Evolutionary conservation across 257 asterid genomes (phyloP), one percentile per base, ranked within the genome.

Genomic region (Osmanthus fragrans): DNA sequence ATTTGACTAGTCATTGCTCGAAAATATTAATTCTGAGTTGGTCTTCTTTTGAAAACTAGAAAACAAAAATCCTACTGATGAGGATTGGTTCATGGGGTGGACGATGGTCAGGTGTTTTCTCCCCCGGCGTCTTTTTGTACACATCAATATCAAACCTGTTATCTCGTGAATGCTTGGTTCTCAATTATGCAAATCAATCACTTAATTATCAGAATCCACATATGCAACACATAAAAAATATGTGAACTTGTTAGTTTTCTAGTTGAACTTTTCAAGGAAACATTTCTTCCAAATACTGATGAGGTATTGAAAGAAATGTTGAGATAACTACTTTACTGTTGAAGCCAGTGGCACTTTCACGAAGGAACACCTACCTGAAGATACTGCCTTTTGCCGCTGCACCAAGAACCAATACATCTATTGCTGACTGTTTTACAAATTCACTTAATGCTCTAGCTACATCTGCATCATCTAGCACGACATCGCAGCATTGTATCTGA

Each of bases 361-460:
- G 30, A 42, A 29, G 72, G 49, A n/a, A 80, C 27, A 18, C 70
- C 74, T 70, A 92, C 99, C 99, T 90, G 88, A 95, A 92, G 77
- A 95, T 72, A 77, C 90, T 78, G 47, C 92, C 90, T 92, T 85
- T 95, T 19, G 89, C 79, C 36, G 93, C 77, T 47, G 98, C 91
- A 51, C 99, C 99, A 73, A 95, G 91, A 79, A 91, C 91, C 85
- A 92, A 36, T 56, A 93, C 77, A 58, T 95, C 97, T 18, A 92
- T 83, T 21, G 91, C 90, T 29, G 93, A 83, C 70, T 89, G 94
- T 79, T 87, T 87, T 34, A 85, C 89, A 73, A 87, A 95, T 67
- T 95, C 98, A 30, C 80, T 70, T 34, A 95, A 72, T 72, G 96
- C 96, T 86, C 77, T 92, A 9, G 88, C 77, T 32, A 90, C 86